Conservation (phyloP, 192 early-diverging fungal genomes). For the Lobulomyces angularis region DNA sequence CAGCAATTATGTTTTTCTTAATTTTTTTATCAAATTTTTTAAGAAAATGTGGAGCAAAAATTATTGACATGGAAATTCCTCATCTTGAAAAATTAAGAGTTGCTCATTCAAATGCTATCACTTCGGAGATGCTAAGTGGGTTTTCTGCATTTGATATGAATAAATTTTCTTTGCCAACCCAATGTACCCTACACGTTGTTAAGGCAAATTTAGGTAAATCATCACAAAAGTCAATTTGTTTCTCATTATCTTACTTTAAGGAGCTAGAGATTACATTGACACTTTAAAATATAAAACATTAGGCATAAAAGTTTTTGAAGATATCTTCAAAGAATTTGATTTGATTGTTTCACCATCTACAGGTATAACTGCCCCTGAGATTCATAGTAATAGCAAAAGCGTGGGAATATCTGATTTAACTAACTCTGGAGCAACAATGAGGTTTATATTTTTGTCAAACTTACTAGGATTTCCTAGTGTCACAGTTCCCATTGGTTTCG, state of each 20-base stretch:
- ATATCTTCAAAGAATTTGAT: slow-evolving; percentile 42
- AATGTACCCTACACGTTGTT: slow-evolving; percentile 21
- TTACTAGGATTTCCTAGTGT: slow-evolving; percentile 54
- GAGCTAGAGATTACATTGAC: slow-evolving; percentile 30
- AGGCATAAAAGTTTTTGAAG: slow-evolving; percentile 34
- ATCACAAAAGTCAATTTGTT: too few relatives aligned
- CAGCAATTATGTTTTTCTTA: too few relatives aligned
- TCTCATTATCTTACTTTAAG: neutral
- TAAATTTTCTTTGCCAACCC: slow-evolving; percentile 28
- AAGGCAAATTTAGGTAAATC: too few relatives aligned
- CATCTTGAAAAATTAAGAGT: slow-evolving; percentile 38
- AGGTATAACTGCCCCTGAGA: slow-evolving; percentile 40
- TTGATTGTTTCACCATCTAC: slow-evolving; percentile 51
- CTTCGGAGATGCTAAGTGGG: slow-evolving; percentile 37
- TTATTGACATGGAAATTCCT: slow-evolving; percentile 50
- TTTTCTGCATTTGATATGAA: slow-evolving; percentile 7
- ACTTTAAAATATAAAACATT: slow-evolving; percentile 39
- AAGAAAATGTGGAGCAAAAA: slow-evolving; percentile 36
- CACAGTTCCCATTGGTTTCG: slow-evolving; percentile 45
- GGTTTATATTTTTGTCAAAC: slow-evolving; percentile 47
- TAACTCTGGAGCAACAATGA: slow-evolving; percentile 38
- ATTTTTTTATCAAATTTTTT: slow-evolving; percentile 17
- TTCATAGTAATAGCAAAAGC: slow-evolving; percentile 21
- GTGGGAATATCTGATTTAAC: slow-evolving; percentile 43
- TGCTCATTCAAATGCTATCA: slow-evolving; percentile 55